Conservation (phyloP, 176 grass and related monocot genomes). For the Rhynchospora tenuis region DNA sequence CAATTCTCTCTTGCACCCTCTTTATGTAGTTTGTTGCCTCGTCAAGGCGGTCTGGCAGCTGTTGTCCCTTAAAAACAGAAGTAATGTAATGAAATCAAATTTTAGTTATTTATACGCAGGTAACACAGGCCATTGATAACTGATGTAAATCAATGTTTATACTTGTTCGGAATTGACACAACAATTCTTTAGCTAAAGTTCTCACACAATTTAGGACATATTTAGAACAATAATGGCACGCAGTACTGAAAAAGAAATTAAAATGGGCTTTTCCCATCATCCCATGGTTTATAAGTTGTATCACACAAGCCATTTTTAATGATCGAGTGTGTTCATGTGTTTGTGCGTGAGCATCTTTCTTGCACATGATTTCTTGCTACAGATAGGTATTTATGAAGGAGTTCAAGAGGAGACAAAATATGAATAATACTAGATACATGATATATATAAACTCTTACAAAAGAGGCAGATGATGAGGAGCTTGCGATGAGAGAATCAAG, state of each 20-base stretch:
- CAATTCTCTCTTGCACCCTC: constrained; percentile 38
- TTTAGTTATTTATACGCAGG: background rate
- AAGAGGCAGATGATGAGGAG: background rate
- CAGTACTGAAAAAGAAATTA: background rate
- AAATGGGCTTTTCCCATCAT: background rate
- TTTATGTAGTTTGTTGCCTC: constrained; percentile 58
- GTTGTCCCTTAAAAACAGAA: constrained; percentile 6
- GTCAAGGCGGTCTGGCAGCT: constrained; percentile 46
- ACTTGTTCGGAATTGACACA: background rate
- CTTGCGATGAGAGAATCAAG: constrained; percentile 48
- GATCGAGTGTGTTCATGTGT: background rate
- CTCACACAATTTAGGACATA: background rate
- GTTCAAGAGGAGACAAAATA: background rate
- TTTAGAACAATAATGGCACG: background rate
- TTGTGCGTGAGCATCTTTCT: too few relatives aligned
- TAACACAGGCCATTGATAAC: background rate
- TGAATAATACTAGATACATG: background rate
- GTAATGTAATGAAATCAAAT: background rate
- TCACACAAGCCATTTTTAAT: background rate
- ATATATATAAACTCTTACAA: background rate
- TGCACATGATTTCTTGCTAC: background rate
- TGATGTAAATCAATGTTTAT: background rate
- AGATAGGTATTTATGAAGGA: background rate
- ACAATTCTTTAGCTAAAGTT: background rate
- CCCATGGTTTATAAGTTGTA: background rate